Base-by-base conservation (phyloP, 2,329 filamentous ascomycete genomes). In the Fonsecaea erecta region DNA sequence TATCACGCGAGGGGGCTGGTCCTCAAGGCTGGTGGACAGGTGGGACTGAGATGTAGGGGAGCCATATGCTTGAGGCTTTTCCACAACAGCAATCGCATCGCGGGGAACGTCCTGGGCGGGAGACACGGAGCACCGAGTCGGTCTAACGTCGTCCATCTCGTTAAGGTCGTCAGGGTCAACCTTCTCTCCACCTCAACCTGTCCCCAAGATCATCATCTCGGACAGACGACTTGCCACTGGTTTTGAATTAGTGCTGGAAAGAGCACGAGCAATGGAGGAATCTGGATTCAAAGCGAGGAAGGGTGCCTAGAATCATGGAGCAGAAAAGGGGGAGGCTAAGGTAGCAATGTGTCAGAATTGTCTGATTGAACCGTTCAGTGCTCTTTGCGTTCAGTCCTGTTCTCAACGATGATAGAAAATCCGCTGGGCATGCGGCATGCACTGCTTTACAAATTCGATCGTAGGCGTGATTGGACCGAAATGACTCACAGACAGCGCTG, bases 401-500 rank as follows among this genome's bases (percentile, higher is more conserved):
- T 14, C 18, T 24, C 21, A 21, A 48, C 8, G 18, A 21, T 48
- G 43, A 48, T 24, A 40, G 14, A 8, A 40, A 40, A 40, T 2
- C 16, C 7, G 18, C 37, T 40, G 37, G 16, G 11, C 16, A n/a
- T n/a, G n/a, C n/a, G n/a, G 18, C 8, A 24, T 24, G 18, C 14
- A 12, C 24, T 48, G 43, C n/a, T n/a, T n/a, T n/a, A n/a, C n/a
- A n/a, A n/a, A n/a, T n/a, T 48, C 3, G 43, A 21, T 4, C 5
- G 43, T 48, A 24, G 43, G 18, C n/a, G 43, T 48, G 9, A 18
- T n/a, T 40, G 12, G 18, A 48, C 18, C 24, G 43, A 24, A 18
- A 12, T 46, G 55, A 58, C 37, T 58, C 55, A 58, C 37, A 21
- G 30, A 48, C 28, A 8, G 3, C 26, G 30, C 24, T 43, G 35